Evolutionary conservation across 345 rosid genomes (phyloP).

Genomic region (Excoecaria agallocha): DNA sequence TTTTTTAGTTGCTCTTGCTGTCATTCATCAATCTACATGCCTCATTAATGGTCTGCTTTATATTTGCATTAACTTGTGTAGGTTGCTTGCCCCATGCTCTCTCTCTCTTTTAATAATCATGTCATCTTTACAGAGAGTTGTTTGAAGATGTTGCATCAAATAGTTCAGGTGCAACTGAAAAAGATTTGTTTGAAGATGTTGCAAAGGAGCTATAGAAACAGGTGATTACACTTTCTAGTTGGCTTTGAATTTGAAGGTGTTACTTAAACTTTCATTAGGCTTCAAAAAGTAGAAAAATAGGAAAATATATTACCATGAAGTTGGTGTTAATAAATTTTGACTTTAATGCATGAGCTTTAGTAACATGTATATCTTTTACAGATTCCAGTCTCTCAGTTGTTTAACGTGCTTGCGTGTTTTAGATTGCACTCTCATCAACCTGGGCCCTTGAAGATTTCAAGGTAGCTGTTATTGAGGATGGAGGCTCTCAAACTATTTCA

Average conservation of each 20-base stretch:
- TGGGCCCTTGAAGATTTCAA: slow-evolving; percentile 75
- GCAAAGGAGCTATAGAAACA: too few relatives aligned
- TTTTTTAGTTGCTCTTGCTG: neutral
- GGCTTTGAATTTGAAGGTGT: too few relatives aligned
- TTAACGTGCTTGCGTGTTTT: slow-evolving; percentile 30
- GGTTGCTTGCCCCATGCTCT: neutral
- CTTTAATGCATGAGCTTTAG: neutral
- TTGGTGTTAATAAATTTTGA: too few relatives aligned
- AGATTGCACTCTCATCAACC: slow-evolving; percentile 59
- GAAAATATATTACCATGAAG: too few relatives aligned
- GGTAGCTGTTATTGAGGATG: slow-evolving; percentile 56
- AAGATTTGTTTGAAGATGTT: too few relatives aligned
- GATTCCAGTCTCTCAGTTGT: slow-evolving; percentile 20
- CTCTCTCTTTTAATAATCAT: neutral
- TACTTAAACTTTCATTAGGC: too few relatives aligned
- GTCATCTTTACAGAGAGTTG: slow-evolving; percentile 46
- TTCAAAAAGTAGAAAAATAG: too few relatives aligned
- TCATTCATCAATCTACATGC: neutral
- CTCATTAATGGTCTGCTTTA: too few relatives aligned
- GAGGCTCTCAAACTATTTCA: slow-evolving; percentile 47
- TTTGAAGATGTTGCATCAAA: slow-evolving; percentile 75
- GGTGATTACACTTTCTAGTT: too few relatives aligned
- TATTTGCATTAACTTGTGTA: too few relatives aligned
- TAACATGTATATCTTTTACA: neutral
- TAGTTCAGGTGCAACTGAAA: slow-evolving; percentile 81